A percentile compares a stretch with the other conserved stretches of the same genome.
Evolutionary conservation across 2,329 filamentous ascomycete species (phyloP).

Genomic region (Colletotrichum liaoningense): DNA sequence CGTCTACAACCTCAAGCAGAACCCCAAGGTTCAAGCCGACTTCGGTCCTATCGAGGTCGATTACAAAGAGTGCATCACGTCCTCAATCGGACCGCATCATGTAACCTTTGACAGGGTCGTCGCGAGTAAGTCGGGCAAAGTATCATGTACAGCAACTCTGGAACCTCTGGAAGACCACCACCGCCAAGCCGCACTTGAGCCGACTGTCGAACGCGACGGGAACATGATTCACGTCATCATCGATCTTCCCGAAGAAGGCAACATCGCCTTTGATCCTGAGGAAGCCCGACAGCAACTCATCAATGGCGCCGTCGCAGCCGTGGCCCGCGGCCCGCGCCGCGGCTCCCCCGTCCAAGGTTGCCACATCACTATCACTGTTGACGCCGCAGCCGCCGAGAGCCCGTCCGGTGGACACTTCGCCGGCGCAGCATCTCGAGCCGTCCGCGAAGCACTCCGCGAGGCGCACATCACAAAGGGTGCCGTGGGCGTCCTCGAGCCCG

Average conservation of each 20-base stretch:
- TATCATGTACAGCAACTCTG: slow-evolving; percentile 77
- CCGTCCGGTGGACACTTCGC: slow-evolving; percentile 77
- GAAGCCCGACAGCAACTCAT: slow-evolving; percentile 70
- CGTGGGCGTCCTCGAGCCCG: slow-evolving; percentile 86
- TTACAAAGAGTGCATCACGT: slow-evolving; percentile 85
- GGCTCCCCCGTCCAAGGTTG: slow-evolving; percentile 84
- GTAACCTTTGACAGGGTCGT: slow-evolving; percentile 82
- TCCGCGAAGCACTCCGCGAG: slow-evolving; percentile 75
- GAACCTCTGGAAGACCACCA: slow-evolving; percentile 65
- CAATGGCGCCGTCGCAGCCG: slow-evolving; percentile 84
- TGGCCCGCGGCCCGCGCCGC: slow-evolving; percentile 86
- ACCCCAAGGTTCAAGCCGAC: slow-evolving; percentile 86
- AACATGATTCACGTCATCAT: slow-evolving; percentile 73
- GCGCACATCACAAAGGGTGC: slow-evolving; percentile 61
- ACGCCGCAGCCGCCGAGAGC: slow-evolving; percentile 64
- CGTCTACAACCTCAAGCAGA: slow-evolving; percentile 85
- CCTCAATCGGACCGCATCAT: slow-evolving; percentile 65
- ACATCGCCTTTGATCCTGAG: slow-evolving; percentile 61
- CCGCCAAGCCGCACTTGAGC: slow-evolving; percentile 50
- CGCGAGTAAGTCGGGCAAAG: slow-evolving; percentile 82
- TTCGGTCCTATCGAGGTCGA: slow-evolving; percentile 96
- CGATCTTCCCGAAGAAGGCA: slow-evolving; percentile 61
- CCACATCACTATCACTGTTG: slow-evolving; percentile 75
- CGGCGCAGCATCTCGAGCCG: slow-evolving; percentile 70
- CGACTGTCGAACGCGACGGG: slow-evolving; percentile 70